Evolutionary conservation across 164 flowering plant species (phyloP), one percentile per base, ranked within the genome.

Genomic region (Berberis vulgaris): DNA sequence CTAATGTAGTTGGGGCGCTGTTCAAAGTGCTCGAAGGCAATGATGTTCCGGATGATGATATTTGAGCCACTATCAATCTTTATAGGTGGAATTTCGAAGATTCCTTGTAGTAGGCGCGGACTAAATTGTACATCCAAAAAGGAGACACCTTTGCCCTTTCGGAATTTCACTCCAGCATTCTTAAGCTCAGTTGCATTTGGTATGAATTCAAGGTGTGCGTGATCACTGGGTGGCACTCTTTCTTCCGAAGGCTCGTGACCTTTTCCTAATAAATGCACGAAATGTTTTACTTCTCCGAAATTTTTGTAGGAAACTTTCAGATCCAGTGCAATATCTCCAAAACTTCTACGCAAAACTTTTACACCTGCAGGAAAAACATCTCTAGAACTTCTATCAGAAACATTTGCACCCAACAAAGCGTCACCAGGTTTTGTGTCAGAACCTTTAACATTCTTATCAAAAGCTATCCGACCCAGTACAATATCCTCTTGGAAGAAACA

Each of bases 61-160:
- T 69, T 66, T 5, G 76, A 69, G 38, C 45, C 42, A 1, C 41
- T 57, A 13, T 46, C 42, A 10, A 78, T 42, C 4, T 5, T 1
- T 2, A 81, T 1, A 11, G 57, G 64, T 6, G 82, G 82, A 59
- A 81, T 75, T 60, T 64, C 47, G 1, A 78, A 46, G 7, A 72
- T 67, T 1, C 84, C 80, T 4, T 71, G 43, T 26, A 26, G 26
- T 26, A 26, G 26, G 0, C 26, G 26, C 26, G 26, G 26, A 0
- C 0, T 40, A 41, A 79, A 81, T 9, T 55, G 56, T 1, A 81
- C 43, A 49, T 79, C 70, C 9, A 78, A 42, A 4, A 74, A 49
- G 59, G 70, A 84, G 43, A 79, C 82, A 26, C 13, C n/a, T 2
- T 4, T 52, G n/a, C 8, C 2, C 54, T 52, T 52, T 9, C 11